phyloP scores from a whole-genome alignment of 371 early-diverging fungal genomes.

The Mortierella sp. region DNA sequence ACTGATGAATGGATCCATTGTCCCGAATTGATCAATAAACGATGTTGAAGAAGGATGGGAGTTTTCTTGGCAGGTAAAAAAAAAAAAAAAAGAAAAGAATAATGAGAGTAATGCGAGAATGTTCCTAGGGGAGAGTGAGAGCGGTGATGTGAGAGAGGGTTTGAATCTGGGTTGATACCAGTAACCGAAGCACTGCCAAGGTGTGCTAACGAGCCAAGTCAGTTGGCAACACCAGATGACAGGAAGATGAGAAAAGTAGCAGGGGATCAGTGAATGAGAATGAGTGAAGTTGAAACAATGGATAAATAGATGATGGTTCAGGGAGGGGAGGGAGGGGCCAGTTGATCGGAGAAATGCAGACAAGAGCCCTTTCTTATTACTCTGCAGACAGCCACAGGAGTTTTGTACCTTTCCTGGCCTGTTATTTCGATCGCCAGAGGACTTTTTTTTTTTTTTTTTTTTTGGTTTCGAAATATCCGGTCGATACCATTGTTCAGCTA shows the following conservation, averaged over 20 bases:
- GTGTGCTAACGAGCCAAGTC: too few relatives aligned
- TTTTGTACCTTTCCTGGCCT: constrained; percentile 25
- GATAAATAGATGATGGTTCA: too few relatives aligned
- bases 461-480: not conserved
- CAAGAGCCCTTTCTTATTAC: not conserved
- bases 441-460: not conserved
- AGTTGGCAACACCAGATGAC: too few relatives aligned
- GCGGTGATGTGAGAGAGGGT: not conserved
- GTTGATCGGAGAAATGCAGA: constrained; percentile 7
- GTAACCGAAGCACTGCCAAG: not conserved
- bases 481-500: too few relatives aligned
- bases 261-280: too few relatives aligned
- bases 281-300: too few relatives aligned
- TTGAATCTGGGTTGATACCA: not conserved
- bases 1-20: constrained; percentile 73
- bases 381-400: constrained; percentile 6
- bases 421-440: not conserved
- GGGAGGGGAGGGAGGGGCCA: too few relatives aligned
- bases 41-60: constrained; percentile 1
- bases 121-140: not conserved
- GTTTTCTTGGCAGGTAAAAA: not conserved
- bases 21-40: constrained; percentile 4
- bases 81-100: not conserved
- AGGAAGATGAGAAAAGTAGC: too few relatives aligned
- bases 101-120: not conserved